These are phyloP conservation scores for Leccinum subgranulosum DNA, from an alignment of 768 basidiomycete genomes.

Conservation along the genomic window DNA sequence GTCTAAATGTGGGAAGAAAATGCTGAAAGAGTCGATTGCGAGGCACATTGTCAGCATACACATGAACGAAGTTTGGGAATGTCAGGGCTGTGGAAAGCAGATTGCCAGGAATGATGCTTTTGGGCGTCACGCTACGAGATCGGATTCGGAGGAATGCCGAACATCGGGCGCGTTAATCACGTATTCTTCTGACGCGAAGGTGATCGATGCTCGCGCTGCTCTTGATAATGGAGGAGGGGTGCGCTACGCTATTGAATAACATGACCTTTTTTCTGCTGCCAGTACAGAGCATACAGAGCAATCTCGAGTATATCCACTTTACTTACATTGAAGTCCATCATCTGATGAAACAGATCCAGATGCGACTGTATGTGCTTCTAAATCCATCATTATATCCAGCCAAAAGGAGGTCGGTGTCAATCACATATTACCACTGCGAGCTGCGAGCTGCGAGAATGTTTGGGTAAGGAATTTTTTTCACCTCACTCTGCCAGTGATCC, in stretches of 20 bases:
- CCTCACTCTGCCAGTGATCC: neutral
- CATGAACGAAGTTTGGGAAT: constrained; percentile 14
- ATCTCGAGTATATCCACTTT: neutral
- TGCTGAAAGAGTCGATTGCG: constrained; percentile 23
- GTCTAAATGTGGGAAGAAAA: constrained; percentile 12
- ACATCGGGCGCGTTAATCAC: constrained; percentile 6
- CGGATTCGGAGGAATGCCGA: constrained; percentile 1
- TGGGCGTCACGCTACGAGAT: constrained; percentile 1
- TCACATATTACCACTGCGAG: too few species aligned
- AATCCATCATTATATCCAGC: too few species aligned
- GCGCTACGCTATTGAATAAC: neutral
- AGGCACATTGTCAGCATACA: constrained; percentile 19
- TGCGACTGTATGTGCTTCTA: too few species aligned
- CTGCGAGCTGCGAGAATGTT: too few species aligned
- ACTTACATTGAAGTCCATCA: too few species aligned
- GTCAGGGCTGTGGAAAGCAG: constrained; percentile 13
- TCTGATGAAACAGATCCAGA: neutral
- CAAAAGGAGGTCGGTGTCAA: too few species aligned
- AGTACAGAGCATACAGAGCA: too few species aligned
- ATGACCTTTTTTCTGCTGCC: too few species aligned
- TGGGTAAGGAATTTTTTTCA: too few species aligned
- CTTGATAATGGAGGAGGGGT: constrained; percentile 1
- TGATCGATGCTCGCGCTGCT: constrained; percentile 4
- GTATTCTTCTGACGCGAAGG: constrained; percentile 2
- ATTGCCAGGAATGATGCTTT: constrained; percentile 9